Evolutionary conservation across 441 rosid species (phyloP), one percentile per base, ranked within the genome.

Genomic region (Viola pubescens): DNA sequence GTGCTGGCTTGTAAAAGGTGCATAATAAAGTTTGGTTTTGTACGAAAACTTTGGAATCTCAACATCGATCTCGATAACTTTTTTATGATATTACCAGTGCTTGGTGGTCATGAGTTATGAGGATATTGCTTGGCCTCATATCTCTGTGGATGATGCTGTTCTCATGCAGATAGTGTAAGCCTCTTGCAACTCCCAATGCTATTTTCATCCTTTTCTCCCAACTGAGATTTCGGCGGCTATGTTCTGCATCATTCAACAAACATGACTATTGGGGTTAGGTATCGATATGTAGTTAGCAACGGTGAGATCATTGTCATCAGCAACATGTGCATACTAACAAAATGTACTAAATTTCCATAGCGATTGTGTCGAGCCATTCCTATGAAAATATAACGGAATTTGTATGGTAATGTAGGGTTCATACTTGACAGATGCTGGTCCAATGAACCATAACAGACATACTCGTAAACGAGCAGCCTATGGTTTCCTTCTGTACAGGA

Each of bases 401-500:
- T 19, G 26, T 19, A 19, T 19, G 26, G 26, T 19, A 19, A 19
- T 19, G 26, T 19, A 19, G 26, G 0, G 37, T 62, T 56, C 69
- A 68, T 80, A 83, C 88, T 69, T 45, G 85, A 77, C 49, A 83
- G 70, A 67, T 80, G 82, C 54, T 71, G 75, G 66, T 81, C 81
- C 4, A 81, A 62, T 3, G 85, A 81, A 52, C 81, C 75, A 26
- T 81, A 65, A 65, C 92, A 79, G 64, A 89, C 85, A 63, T 80
- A 89, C 37, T 92, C 95, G 43, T 92, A 92, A 26, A 92, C 98
- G 70, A 92, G 84, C 65, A 92, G 75, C 54, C 94, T 85, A 55
- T 79, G 89, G 63, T 80, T 86, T 71, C 97, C 97, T 83, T 92
- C 94, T 1, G 92, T 88, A 66, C 96, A 86, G 49, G 88, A 92